Conservation (phyloP, 2,329 filamentous ascomycete genomes). For the Xylaria sp. region DNA sequence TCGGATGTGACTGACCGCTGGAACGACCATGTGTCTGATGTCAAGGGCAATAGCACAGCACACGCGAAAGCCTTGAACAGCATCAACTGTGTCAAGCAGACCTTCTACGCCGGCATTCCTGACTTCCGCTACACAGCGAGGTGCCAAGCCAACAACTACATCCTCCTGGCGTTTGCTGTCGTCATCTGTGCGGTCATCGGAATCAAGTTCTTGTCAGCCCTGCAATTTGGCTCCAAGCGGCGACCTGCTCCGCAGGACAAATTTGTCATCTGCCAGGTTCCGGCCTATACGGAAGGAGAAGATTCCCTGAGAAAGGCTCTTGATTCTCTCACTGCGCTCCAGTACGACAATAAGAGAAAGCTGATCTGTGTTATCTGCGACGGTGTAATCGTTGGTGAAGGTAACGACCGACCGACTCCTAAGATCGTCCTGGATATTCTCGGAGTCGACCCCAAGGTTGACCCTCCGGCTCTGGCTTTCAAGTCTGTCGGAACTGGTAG, state of each 20-base stretch:
- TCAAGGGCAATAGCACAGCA: conserved; percentile 54
- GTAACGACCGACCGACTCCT: conserved; percentile 94
- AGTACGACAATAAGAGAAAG: conserved; percentile 98
- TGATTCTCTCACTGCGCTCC: conserved; percentile 89
- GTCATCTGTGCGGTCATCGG: conserved; percentile 79
- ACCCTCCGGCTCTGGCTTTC: conserved; percentile 92
- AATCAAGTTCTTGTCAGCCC: conserved; percentile 87
- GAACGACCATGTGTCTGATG: conserved; percentile 53
- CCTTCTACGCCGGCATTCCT: conserved; percentile 79
- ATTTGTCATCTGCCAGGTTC: conserved; percentile 97
- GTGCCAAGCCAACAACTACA: conserved; percentile 89
- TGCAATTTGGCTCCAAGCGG: conserved; percentile 91
- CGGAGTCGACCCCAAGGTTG: conserved; percentile 94
- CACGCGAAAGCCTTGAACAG: conserved; percentile 62
- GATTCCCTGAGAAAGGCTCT: conserved; percentile 90
- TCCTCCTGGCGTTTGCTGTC: conserved; percentile 84
- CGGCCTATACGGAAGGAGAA: conserved; percentile 97
- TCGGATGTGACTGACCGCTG: conserved; percentile 72
- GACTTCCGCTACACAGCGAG: conserved; percentile 79
- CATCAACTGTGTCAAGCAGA: conserved; percentile 78
- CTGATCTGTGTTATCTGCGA: conserved; percentile 96
- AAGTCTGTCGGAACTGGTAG: conserved; percentile 87
- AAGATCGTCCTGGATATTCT: conserved; percentile 98
- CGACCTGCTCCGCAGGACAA: conserved; percentile 92
- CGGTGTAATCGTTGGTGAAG: conserved; percentile 92